Base-by-base conservation (phyloP, 495 filamentous ascomycete species). In the Cercophora scortea region DNA sequence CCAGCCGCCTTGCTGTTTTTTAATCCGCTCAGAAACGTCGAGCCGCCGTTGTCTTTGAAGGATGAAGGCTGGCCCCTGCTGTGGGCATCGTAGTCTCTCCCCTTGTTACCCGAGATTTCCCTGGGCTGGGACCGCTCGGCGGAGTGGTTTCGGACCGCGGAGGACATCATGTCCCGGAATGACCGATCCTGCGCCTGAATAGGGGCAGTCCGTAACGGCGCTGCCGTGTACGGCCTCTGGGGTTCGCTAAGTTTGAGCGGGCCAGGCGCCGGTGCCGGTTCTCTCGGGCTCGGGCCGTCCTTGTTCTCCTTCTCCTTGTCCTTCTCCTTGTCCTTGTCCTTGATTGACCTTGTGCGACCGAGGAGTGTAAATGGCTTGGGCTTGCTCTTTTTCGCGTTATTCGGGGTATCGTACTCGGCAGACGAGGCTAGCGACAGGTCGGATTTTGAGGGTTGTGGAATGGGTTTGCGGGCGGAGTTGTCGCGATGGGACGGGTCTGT, bases 1-100 rank as follows among this genome's bases (percentile, higher is more conserved):
- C 84, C 86, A 8, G 87, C 87, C 34, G 89, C 87, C 59, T 84
- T 86, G 39, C 76, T 83, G 18, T 84, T 81, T 65, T 87, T 90
- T 16, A 92, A 67, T 40, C 85, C 88, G 52, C 77, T 84, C 58
- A 92, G 79, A 36, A 91, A 81, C 3, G 77, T 74, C 45, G 80
- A 81, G 18, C 83, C 82, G 44, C 79, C 76, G 34, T 77, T 82
- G 35, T 89, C 85, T 46, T 82, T 81, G 54, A 83, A 74, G 0
- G 83, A 82, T 15, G 79, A 70, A 13, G 72, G 57, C 45, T 63
- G 62, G 4, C 42, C 53, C 46, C 65, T 59, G 47, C 49, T 60
- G 8, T 54, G 73, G 62, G 59, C 71, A 54, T 68, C 78, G 60
- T 60, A 55, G 45, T 77, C 69, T 59, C 65, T 74, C 61, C 67